Evolutionary conservation across 1,139 yeast genomes (phyloP), one percentile per base, ranked within the genome.

Genomic region (Wickerhamomyces sp.): DNA sequence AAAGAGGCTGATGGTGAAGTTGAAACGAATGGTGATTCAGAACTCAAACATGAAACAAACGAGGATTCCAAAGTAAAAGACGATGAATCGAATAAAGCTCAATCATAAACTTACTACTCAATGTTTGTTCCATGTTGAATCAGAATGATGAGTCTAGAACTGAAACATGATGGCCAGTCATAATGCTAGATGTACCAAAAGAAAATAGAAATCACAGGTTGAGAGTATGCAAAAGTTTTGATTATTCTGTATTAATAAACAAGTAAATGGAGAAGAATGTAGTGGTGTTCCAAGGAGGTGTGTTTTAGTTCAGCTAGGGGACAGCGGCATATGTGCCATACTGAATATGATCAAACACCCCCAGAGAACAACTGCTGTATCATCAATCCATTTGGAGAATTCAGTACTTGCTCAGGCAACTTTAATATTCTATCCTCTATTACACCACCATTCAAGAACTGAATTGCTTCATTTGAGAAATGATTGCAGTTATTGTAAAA

Each of bases 401-500:
- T 66, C 49, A 82, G 67, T 3, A 83, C 88, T 36, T 68, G 70
- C 39, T 73, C 71, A 0, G 90, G 89, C 39, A 82, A 67, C 27
- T 69, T 63, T 43, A 74, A 63, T 29, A 83, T 81, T 42, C 68
- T 62, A 10, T 55, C 69, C 43, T 69, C 84, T 64, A 64, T 77
- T 66, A 57, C 73, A 58, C 69, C 66, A 14, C 84, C 86, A 36
- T 78, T 80, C 51, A 81, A 65, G 53, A 83, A 82, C 53, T 82
- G 82, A 41, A 78, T 61, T 46, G 79, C 57, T 40, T 74, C 78
- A 52, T 81, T 76, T 14, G 84, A 72, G 64, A 83, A 81, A 54
- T 83, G 85, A 63, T 83, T 83, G 62, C 90, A 83, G 58, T 83
- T 83, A 62, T 82, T 82, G 45, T 75, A 75, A 51, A 83, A 80